Evolutionary conservation across 2,329 filamentous ascomycete genomes (phyloP), one percentile per base, ranked within the genome.

Genomic region (Aspergillus sojae): DNA sequence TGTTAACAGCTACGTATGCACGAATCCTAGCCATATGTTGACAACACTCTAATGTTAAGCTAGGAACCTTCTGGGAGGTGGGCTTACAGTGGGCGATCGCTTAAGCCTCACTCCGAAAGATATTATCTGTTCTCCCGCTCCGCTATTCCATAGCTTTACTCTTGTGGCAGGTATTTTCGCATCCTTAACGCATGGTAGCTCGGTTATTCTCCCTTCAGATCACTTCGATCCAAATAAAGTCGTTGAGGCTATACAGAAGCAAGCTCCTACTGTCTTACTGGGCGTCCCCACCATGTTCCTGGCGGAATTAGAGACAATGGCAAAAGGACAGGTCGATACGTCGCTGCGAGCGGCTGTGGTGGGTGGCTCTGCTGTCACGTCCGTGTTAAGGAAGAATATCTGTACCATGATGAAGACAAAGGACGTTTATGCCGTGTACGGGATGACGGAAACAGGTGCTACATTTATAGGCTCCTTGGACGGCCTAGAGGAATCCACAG

Each of bases 171-270:
- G 81, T 74, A 21, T 71, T 71, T 5, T 69, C 80, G 34, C 81
- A 79, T 67, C 78, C 73, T 7, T 71, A 80, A 19, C 78, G 80
- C 65, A 72, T 52, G 69, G 68, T 11, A 63, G 66, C 41, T 82
- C 88, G 5, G 91, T 97, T 66, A 85, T 96, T 6, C 93, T 96
- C 70, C 91, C 93, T 0, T 87, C 87, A 6, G 93, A 95, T 69
- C 85, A 66, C 5, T 65, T 62, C 21, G 87, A 90, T 71, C 82
- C 88, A 1, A 74, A 76, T 2, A 85, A 88, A 0, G 88, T 86
- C 3, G 82, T 92, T 39, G 80, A 79, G 36, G 86, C 88, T 60
- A 84, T 93, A 34, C 79, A 83, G 2, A 81, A 86, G 50, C 86
- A 89, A 71, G 75, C 79, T 21, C 88, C 86, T 73, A 93, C 90